Evolutionary conservation across 2,329 filamentous ascomycete species (phyloP), one percentile per base, ranked within the genome.

Genomic region (Aspergillus pseudoterreus): DNA sequence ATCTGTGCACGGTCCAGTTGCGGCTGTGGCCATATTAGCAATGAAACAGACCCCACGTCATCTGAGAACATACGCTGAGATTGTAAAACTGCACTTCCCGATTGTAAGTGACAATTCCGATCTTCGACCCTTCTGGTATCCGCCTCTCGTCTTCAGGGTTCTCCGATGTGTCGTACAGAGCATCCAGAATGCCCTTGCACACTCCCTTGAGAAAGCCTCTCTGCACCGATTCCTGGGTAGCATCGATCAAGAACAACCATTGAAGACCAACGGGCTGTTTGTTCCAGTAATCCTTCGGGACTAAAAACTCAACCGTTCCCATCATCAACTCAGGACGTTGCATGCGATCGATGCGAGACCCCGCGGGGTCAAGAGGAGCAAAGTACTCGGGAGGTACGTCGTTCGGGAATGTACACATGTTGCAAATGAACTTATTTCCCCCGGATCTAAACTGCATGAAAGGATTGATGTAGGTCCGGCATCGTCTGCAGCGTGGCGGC

Each of bases 11-110:
- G 85, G 50, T 94, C 87, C 39, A 96, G 77, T 38, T 81, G 81
- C 35, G 90, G 73, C 85, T 90, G 69, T 36, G n/a, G 24, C 35
- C 35, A 8, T 36, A 51, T 73, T 42, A 71, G 65, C 43, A 53
- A 33, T 14, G 51, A 14, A 59, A 61, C 42, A 55, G 53, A 49
- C 55, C 38, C 24, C 36, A 19, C n/a, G n/a, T 47, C 32, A 11
- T n/a, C 49, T 8, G 21, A 19, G 6, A 27, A 80, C 86, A 75
- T 76, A 89, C 85, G 64, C 86, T 90, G 62, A 96, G 84, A 65
- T 97, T 97, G 78, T 97, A 99, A 70, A 97, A 99, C 68, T 99
- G 94, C 53, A 99, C 88, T 63, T 96, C 91, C 71, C 90, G 92
- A 75, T 99, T 94, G 69, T 87, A 99, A 1, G 94, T 96, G 57